A percentile compares a stretch with the other conserved stretches of the same genome.
phyloP scores from a whole-genome alignment of 306 rosid species.

The Trifolium repens region DNA sequence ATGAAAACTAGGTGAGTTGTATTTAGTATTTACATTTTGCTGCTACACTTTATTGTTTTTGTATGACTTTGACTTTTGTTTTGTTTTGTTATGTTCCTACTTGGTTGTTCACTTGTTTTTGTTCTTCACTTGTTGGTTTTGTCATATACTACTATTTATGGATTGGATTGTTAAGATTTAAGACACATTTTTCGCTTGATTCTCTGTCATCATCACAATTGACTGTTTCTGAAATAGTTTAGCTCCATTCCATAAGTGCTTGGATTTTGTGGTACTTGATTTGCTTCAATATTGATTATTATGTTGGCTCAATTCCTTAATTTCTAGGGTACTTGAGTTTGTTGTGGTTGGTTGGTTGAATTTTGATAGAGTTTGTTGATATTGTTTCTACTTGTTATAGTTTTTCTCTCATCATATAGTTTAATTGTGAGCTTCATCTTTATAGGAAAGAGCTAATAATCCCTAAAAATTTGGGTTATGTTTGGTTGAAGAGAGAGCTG shows the following conservation, averaged over 20 bases:
- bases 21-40: constrained; percentile 19
- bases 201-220: constrained; percentile 13
- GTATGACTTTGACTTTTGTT: constrained; percentile 48
- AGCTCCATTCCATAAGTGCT: constrained; percentile 21
- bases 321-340: background rate
- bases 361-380: constrained; percentile 19
- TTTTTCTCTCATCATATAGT: background rate
- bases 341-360: too few species aligned
- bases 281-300: constrained; percentile 27
- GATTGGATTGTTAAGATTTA: constrained; percentile 24
- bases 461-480: too few species aligned
- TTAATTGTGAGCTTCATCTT: background rate
- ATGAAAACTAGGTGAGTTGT: constrained; percentile 32
- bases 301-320: constrained; percentile 7
- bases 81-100: constrained; percentile 35
- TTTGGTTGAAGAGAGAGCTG: too few species aligned
- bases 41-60: constrained; percentile 4
- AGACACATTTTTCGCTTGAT: constrained; percentile 28
- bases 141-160: constrained; percentile 38
- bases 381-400: constrained; percentile 14
- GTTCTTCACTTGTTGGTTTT: constrained; percentile 38
- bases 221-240: constrained; percentile 34
- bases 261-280: constrained; percentile 37
- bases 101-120: constrained; percentile 1
- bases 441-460: too few species aligned